Evolutionary conservation across 768 basidiomycete species (phyloP), one percentile per base, ranked within the genome.

Genomic region (Rhodotorula babjevae): DNA sequence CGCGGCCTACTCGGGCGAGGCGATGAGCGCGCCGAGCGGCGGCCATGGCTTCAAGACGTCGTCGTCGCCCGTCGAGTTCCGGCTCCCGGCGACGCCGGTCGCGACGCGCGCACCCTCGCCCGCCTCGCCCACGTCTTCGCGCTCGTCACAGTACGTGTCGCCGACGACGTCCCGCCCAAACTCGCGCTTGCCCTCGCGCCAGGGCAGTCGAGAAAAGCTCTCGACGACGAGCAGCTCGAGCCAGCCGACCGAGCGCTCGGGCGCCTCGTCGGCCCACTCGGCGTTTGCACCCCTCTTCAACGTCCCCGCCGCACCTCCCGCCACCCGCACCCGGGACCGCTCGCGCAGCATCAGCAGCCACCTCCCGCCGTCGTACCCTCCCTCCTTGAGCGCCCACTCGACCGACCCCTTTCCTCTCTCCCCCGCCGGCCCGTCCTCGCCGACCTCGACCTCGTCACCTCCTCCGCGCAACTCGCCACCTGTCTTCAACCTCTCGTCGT

Each of bases 21-120:
- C 65, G 36, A 15, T 63, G 36, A 66, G 64, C 44, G 27, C 33
- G 12, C 64, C 69, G 2, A 25, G 33, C 12, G 44, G 44, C 44
- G 44, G 44, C 6, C 44, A 12, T 11, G 58, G 58, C 25, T 64
- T 64, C 52, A 19, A n/a, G 33, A n/a, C 11, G n/a, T 66, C 44
- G 36, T 66, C 60, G 15, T 61, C 55, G 19, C 71, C 74, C 0
- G 10, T 50, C 33, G 73, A 70, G 15, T 9, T 42, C 12, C 50
- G 60, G 25, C 36, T 72, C 2, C 71, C 75, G 42, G 69, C 63
- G 60, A 76, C 75, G 8, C 74, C 74, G 0, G 12, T 55, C 1
- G 74, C 67, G 1, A 75, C 74, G 11, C 70, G 74, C 1, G 74
- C 74, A 5, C 70, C 74, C 23, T 71, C 74, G 5, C 74, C 74